These are phyloP conservation scores for Russula vinacea DNA, from an alignment of 768 basidiomycete species.

Conservation along the genomic window DNA sequence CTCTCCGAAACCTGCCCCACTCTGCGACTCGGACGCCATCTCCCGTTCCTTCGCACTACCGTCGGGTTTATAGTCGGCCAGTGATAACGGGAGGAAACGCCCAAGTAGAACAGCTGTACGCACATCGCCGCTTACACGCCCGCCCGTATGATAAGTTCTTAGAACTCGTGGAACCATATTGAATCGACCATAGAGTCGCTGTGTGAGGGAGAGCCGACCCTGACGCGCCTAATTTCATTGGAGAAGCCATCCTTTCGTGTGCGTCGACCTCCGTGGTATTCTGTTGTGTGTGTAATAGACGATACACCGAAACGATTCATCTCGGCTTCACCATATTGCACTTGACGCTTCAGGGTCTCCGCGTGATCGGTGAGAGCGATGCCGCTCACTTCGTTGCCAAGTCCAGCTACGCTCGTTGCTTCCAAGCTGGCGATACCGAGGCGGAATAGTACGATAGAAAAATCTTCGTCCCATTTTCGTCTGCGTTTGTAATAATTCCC, in stretches of 20 bases:
- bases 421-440: slow-evolving; percentile 74
- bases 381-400: slow-evolving; percentile 69
- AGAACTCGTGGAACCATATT: slow-evolving; percentile 42
- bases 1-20: no score
- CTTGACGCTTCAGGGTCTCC: slow-evolving; percentile 28
- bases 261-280: slow-evolving; percentile 33
- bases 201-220: slow-evolving; percentile 36
- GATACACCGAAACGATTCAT: slow-evolving; percentile 45
- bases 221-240: slow-evolving; percentile 51
- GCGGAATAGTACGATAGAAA: slow-evolving; percentile 64
- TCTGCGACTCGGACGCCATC: no score
- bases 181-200: slow-evolving; percentile 43
- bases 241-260: slow-evolving; percentile 41
- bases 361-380: slow-evolving; percentile 37
- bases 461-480: slow-evolving; percentile 59
- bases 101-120: no score
- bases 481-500: no score
- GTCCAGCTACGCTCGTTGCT: slow-evolving; percentile 65
- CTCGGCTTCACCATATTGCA: slow-evolving; percentile 39
- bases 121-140: no score
- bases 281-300: slow-evolving; percentile 36
- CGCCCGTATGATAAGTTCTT: no score
- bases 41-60: no score
- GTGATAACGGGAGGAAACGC: no score
- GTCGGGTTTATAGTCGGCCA: no score